These are phyloP conservation scores for Elsinoe batatas DNA, from an alignment of 2,329 filamentous ascomycete species.

Conservation along the genomic window DNA sequence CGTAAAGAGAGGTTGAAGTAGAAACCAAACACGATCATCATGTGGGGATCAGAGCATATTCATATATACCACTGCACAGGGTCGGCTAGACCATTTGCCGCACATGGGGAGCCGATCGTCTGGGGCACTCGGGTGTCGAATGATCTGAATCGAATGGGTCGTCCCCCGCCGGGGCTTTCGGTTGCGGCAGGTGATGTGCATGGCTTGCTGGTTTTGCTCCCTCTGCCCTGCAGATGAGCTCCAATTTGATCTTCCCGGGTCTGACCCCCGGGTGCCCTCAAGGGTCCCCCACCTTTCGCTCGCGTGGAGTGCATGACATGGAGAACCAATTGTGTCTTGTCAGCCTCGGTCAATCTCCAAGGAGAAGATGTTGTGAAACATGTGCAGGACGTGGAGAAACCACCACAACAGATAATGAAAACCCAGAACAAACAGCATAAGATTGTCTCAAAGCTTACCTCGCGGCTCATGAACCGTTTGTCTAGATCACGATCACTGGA, in stretches of 20 bases:
- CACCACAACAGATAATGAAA: too few relatives aligned
- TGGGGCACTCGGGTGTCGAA: not conserved
- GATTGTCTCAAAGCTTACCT: too few relatives aligned
- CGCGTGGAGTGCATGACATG: not conserved
- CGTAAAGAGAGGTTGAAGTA: not conserved
- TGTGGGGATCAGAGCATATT: not conserved
- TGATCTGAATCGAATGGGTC: not conserved
- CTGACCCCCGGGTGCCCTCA: not conserved
- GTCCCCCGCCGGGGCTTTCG: slow-evolving; percentile 3
- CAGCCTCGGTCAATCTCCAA: not conserved
- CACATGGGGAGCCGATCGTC: not conserved
- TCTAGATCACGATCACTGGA: too few relatives aligned
- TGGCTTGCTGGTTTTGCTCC: not conserved
- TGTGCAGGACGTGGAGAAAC: too few relatives aligned
- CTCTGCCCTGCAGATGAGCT: slow-evolving; percentile 1
- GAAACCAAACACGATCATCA: not conserved
- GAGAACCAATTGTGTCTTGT: not conserved
- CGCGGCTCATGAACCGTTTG: too few relatives aligned
- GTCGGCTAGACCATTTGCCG: not conserved
- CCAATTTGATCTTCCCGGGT: not conserved
- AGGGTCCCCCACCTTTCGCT: slow-evolving; percentile 1
- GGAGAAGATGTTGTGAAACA: not conserved
- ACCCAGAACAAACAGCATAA: too few relatives aligned
- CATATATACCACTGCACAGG: slow-evolving; percentile 2
- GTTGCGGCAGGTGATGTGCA: slow-evolving; percentile 5